These are phyloP conservation scores for Fusarium sp. DNA, from an alignment of 2,329 filamentous ascomycete genomes.

Conservation along the genomic window DNA sequence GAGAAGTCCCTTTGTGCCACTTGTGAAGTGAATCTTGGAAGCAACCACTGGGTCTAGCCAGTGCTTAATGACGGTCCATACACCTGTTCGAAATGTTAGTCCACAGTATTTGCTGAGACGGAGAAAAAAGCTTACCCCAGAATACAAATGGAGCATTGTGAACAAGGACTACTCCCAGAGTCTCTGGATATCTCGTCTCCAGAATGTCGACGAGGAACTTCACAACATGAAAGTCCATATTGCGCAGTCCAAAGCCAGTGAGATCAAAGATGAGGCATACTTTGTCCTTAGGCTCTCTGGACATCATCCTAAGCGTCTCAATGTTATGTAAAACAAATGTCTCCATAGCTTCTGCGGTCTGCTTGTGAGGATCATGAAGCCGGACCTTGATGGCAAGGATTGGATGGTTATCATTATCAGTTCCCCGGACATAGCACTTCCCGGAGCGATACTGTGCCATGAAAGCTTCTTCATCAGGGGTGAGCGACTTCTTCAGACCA, in stretches of 20 bases:
- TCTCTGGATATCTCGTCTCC: slow-evolving; percentile 83
- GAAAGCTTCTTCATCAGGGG: slow-evolving; percentile 52
- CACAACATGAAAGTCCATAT: slow-evolving; percentile 82
- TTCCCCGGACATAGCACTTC: slow-evolving; percentile 56
- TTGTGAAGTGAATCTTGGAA: slow-evolving; percentile 78
- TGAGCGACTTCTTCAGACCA: slow-evolving; percentile 42
- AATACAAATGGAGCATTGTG: slow-evolving; percentile 84
- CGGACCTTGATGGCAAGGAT: slow-evolving; percentile 54
- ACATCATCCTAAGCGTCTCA: slow-evolving; percentile 53
- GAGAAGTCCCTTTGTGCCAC: slow-evolving; percentile 71
- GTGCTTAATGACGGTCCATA: slow-evolving; percentile 75
- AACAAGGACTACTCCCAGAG: slow-evolving; percentile 76
- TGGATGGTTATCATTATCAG: slow-evolving; percentile 54
- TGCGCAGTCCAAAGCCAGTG: slow-evolving; percentile 76
- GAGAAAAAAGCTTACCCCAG: slow-evolving; percentile 51
- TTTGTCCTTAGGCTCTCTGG: slow-evolving; percentile 40
- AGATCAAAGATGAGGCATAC: slow-evolving; percentile 75
- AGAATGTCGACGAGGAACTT: slow-evolving; percentile 86
- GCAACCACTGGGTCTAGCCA: slow-evolving; percentile 84
- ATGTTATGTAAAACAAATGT: slow-evolving; percentile 57
- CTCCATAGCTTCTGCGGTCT: slow-evolving; percentile 54
- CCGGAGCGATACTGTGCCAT: slow-evolving; percentile 55
- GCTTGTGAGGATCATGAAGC: slow-evolving; percentile 48
- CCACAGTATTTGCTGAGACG: background rate
- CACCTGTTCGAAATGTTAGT: slow-evolving; percentile 42